Base-by-base conservation (phyloP, 768 basidiomycete genomes). In the Trametes punicea region DNA sequence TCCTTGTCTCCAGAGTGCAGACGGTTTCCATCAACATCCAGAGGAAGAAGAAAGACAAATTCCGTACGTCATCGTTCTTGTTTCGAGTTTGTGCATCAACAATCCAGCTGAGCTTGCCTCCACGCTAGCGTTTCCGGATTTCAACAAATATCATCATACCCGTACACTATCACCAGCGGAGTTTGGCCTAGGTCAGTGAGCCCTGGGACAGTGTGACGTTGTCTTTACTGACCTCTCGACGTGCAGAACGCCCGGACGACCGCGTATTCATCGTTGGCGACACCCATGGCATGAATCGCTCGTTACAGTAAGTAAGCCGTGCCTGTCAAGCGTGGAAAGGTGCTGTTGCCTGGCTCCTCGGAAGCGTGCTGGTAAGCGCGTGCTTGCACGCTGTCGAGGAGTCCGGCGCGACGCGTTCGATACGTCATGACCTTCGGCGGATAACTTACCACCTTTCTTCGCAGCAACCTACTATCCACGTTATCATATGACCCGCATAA, bases 211-310 rank as follows among this genome's bases (percentile, higher is more conserved):
- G 27, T 3, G 2, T n/a, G 33, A 27, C 15, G 5, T 10, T 21
- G 42, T 21, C 26, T 20, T 38, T 4, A 7, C 34, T 8, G 25
- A 30, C 23, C 34, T 47, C 29, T 20, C 45, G 51, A 26, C 21
- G 38, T 18, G 27, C 46, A 88, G 88, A 78, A 55, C 74, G 80
- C 13, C 68, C 77, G 3, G 64, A 71, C 25, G 75, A 69, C 59
- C 82, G 92, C 15, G 74, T 88, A 25, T 82, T 98, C 39, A 71
- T 93, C 57, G 74, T 97, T 11, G 95, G 94, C 7, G 95, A 98
- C 64, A 77, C 97, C 6, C 95, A 98, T 75, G 92, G 90, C 42
- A 91, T 87, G 82, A 77, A 80, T 49, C 67, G 76, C 6, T 79
- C 85, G 0, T 71, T 97, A 4, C 74, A 81, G 90, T 92, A 51